These are phyloP conservation scores for Choiromyces venosus DNA, from an alignment of 495 filamentous ascomycete genomes.

Conservation along the genomic window DNA sequence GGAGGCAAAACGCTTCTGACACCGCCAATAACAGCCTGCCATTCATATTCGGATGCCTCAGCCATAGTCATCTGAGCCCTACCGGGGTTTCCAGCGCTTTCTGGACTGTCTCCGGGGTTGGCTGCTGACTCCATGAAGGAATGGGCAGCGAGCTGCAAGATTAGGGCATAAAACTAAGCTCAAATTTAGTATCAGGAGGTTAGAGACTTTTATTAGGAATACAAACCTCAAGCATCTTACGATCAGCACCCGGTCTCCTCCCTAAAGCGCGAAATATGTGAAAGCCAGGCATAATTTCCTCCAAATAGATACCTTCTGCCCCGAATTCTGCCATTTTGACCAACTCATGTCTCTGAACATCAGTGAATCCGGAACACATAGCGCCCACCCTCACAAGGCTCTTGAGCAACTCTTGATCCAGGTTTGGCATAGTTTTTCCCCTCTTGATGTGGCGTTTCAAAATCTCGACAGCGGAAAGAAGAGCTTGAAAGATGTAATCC, in stretches of 20 bases:
- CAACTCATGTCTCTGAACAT: slow-evolving; percentile 40
- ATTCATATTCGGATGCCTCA: slow-evolving; percentile 34
- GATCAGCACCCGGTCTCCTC: slow-evolving; percentile 36
- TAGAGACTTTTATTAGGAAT: slow-evolving; percentile 7
- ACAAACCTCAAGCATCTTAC: slow-evolving; percentile 37
- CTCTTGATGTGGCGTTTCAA: slow-evolving; percentile 43
- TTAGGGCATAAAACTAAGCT: slow-evolving; percentile 36
- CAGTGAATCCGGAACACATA: slow-evolving; percentile 40
- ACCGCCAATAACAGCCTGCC: slow-evolving; percentile 10
- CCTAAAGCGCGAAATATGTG: slow-evolving; percentile 39
- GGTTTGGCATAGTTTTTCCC: slow-evolving; percentile 40
- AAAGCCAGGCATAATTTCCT: slow-evolving; percentile 33
- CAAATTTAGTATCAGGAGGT: slow-evolving; percentile 4
- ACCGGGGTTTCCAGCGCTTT: neutral
- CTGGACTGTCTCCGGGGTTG: neutral
- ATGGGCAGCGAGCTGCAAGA: slow-evolving; percentile 36
- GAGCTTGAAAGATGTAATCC: slow-evolving; percentile 40
- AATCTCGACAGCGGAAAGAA: slow-evolving; percentile 39
- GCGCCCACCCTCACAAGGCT: slow-evolving; percentile 36
- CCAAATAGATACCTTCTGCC: slow-evolving; percentile 33
- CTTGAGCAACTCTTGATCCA: slow-evolving; percentile 38
- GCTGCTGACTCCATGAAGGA: slow-evolving; percentile 14
- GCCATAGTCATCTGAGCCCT: slow-evolving; percentile 40
- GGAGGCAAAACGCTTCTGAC: neutral
- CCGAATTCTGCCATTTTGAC: slow-evolving; percentile 40